These are phyloP conservation scores for Trichoderma afroharzianum DNA, from an alignment of 2,329 filamentous ascomycete species.

Conservation along the genomic window DNA sequence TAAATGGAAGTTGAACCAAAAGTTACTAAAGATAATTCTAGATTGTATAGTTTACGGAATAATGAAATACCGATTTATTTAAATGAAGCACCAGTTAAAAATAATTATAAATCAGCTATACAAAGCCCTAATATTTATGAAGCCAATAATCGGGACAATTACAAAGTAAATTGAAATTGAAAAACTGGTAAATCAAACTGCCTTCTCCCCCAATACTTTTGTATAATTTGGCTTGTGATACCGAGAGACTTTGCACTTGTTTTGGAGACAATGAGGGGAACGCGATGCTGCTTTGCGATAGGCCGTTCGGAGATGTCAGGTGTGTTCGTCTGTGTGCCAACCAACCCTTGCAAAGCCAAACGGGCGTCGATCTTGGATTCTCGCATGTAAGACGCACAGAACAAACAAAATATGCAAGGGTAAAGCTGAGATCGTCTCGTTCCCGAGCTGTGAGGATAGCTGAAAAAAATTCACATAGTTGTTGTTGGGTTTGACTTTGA, in stretches of 20 bases:
- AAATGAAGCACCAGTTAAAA: too few relatives aligned
- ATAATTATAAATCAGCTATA: too few relatives aligned
- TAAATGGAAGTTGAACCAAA: too few relatives aligned
- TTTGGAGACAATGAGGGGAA: background rate
- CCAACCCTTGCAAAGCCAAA: background rate
- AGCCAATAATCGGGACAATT: too few relatives aligned
- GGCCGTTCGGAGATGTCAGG: background rate
- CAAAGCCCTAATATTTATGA: too few relatives aligned
- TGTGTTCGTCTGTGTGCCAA: background rate
- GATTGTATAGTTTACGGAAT: too few relatives aligned
- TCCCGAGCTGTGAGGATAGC: background rate
- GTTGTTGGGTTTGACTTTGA: background rate
- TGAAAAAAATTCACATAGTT: background rate
- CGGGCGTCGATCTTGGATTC: background rate
- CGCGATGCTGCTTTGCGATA: background rate
- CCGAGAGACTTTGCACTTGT: background rate
- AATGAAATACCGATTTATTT: too few relatives aligned
- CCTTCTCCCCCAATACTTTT: background rate
- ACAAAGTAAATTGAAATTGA: too few relatives aligned
- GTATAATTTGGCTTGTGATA: slow-evolving; percentile 15
- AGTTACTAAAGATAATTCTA: too few relatives aligned
- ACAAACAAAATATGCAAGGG: background rate
- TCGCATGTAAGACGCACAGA: background rate
- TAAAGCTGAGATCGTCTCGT: background rate
- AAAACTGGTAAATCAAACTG: too few relatives aligned